Evolutionary conservation across 352 stramenopile species (phyloP).

Genomic region (Plasmopara muralis): DNA sequence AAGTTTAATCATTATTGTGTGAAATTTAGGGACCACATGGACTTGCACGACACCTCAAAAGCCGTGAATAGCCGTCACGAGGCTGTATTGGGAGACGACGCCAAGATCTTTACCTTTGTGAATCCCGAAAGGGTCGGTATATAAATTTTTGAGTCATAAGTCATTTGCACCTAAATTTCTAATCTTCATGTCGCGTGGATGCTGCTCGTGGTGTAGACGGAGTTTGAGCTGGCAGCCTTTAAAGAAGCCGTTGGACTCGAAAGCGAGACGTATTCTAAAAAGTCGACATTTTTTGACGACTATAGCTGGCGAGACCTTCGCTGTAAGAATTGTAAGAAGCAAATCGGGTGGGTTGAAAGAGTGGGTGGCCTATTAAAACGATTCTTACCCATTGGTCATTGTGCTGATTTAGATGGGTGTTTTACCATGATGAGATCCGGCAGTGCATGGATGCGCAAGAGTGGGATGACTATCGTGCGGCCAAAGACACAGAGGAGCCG

Average conservation of each 20-base stretch:
- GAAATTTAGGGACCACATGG: slow-evolving; percentile 50
- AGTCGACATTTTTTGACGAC: slow-evolving; percentile 71
- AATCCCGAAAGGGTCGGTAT: slow-evolving; percentile 50
- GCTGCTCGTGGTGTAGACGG: slow-evolving; percentile 27
- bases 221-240: slow-evolving; percentile 78
- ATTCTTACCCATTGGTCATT: neutral
- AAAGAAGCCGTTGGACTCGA: slow-evolving; percentile 49
- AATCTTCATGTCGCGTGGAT: neutral
- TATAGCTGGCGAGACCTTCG: slow-evolving; percentile 79
- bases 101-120: slow-evolving; percentile 71
- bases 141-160: neutral
- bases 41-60: slow-evolving; percentile 70
- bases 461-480: slow-evolving; percentile 36
- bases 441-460: slow-evolving; percentile 60
- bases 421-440: slow-evolving; percentile 74
- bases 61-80: slow-evolving; percentile 48
- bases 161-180: neutral
- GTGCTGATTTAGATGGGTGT: slow-evolving; percentile 49
- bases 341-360: slow-evolving; percentile 43
- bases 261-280: slow-evolving; percentile 57
- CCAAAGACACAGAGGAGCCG: slow-evolving; percentile 33
- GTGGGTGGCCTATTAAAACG: neutral
- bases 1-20: slow-evolving; percentile 9
- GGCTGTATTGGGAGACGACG: slow-evolving; percentile 36
- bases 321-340: slow-evolving; percentile 66